Percentiles rank a stretch among this genome's conserved stretches.
phyloP scores from a whole-genome alignment of 1,284 basidiomycete species.

The Fistulinella cinereoalba region DNA sequence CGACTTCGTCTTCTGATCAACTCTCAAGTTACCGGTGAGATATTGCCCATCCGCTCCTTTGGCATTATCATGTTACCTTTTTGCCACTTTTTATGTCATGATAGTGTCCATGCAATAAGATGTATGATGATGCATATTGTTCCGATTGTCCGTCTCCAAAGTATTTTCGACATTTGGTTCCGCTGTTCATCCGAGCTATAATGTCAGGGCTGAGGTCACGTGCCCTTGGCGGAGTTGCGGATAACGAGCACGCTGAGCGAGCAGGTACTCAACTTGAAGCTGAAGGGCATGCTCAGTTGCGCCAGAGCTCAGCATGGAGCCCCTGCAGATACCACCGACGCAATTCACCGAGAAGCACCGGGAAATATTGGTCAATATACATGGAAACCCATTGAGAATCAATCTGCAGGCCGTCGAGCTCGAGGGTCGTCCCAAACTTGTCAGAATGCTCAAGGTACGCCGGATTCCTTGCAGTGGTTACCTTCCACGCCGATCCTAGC shows the following conservation, averaged over 20 bases:
- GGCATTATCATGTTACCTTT: slow-evolving; percentile 45
- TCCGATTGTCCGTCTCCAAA: too few relatives aligned
- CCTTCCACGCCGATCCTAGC: not conserved
- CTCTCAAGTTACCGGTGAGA: slow-evolving; percentile 83
- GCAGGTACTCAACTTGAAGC: too few relatives aligned
- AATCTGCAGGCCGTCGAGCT: slow-evolving; percentile 56
- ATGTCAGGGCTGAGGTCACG: slow-evolving; percentile 17
- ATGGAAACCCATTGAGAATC: slow-evolving; percentile 31
- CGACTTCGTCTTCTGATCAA: slow-evolving; percentile 8
- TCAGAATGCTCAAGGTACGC: slow-evolving; percentile 49
- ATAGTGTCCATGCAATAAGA: slow-evolving; percentile 40
- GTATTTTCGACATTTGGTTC: too few relatives aligned
- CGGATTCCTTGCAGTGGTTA: not conserved
- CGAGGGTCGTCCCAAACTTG: slow-evolving; percentile 46
- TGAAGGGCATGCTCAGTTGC: too few relatives aligned
- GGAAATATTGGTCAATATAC: slow-evolving; percentile 25
- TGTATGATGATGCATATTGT: too few relatives aligned
- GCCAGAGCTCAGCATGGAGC: too few relatives aligned
- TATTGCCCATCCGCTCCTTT: slow-evolving; percentile 27
- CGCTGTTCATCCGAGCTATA: too few relatives aligned
- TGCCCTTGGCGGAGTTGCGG: slow-evolving; percentile 3
- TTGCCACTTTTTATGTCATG: slow-evolving; percentile 44
- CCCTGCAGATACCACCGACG: slow-evolving; percentile 16
- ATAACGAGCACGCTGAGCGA: not conserved
- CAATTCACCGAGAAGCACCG: slow-evolving; percentile 13